These are phyloP conservation scores for Mortierella sp. DNA, from an alignment of 371 early-diverging fungal species.

Conservation along the genomic window DNA sequence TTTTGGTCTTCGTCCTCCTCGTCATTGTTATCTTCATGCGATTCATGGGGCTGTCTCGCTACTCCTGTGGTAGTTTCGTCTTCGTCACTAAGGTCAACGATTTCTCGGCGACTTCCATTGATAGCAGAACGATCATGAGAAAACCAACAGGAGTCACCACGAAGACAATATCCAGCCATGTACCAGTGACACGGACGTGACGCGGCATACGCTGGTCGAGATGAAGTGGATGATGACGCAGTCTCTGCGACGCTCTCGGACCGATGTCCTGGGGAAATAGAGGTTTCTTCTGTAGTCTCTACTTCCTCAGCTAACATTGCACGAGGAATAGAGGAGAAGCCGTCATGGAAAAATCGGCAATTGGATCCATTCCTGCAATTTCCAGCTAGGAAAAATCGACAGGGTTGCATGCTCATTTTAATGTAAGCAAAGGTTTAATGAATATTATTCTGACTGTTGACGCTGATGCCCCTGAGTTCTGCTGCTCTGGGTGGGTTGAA, in stretches of 20 bases:
- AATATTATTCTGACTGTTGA: neutral
- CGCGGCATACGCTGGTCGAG: slow-evolving; percentile 25
- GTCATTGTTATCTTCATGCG: neutral
- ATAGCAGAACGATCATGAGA: slow-evolving; percentile 39
- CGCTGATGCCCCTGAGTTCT: neutral
- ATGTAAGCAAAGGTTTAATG: neutral
- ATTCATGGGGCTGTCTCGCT: neutral
- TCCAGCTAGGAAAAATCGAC: slow-evolving; percentile 42
- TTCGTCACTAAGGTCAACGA: slow-evolving; percentile 7
- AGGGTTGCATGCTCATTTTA: slow-evolving; percentile 10
- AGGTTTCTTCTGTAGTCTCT: neutral
- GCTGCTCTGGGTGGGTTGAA: too few species aligned
- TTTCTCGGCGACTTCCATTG: slow-evolving; percentile 1
- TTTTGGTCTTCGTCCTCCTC: slow-evolving; percentile 27
- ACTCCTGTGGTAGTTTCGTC: slow-evolving; percentile 6
- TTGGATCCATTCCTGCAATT: slow-evolving; percentile 42
- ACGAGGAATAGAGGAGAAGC: slow-evolving; percentile 27
- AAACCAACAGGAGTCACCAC: slow-evolving; percentile 54
- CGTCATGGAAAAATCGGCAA: slow-evolving; percentile 44
- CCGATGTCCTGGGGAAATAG: slow-evolving; percentile 3
- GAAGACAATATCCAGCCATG: slow-evolving; percentile 50
- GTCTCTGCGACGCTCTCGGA: neutral
- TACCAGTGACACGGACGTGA: slow-evolving; percentile 44
- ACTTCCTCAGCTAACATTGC: neutral
- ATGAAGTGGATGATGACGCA: neutral